These are phyloP conservation scores for Suhomyces pyralidae DNA, from an alignment of 805 yeast species.

Conservation along the genomic window DNA sequence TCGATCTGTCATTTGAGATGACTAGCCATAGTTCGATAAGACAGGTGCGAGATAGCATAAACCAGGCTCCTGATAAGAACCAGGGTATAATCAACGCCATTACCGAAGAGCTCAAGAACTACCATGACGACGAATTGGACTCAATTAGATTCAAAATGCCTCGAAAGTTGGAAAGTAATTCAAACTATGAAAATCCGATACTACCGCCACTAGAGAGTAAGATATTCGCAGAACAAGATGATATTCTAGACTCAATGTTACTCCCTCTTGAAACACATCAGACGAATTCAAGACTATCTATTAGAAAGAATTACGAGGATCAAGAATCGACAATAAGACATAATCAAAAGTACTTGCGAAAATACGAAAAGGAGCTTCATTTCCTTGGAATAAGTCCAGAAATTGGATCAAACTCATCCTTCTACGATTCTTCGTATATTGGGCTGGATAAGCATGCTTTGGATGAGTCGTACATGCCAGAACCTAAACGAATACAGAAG, in stretches of 20 bases:
- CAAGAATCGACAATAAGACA: conserved; percentile 14
- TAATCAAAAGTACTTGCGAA: conserved; percentile 15
- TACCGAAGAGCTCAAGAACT: conserved; percentile 16
- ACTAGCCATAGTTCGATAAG: neutral
- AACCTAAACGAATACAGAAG: conserved; percentile 7
- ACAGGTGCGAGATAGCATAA: conserved; percentile 21
- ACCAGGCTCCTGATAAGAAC: conserved; percentile 2
- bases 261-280: neutral
- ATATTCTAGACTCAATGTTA: neutral
- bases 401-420: neutral
- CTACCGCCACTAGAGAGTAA: neutral
- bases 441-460: neutral
- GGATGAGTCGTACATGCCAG: neutral
- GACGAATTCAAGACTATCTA: conserved; percentile 16
- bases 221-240: neutral
- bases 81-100: conserved; percentile 3
- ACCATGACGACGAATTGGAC: conserved; percentile 26
- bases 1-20: conserved; percentile 1
- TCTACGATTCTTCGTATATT: neutral
- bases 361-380: conserved; percentile 15
- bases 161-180: neutral
- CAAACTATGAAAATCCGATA: neutral
- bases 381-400: conserved; percentile 5
- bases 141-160: conserved; percentile 25
- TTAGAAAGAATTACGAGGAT: conserved; percentile 18